Base-by-base conservation (phyloP, 1,139 yeast species). In the Saccharomycopsis hybrid region DNA sequence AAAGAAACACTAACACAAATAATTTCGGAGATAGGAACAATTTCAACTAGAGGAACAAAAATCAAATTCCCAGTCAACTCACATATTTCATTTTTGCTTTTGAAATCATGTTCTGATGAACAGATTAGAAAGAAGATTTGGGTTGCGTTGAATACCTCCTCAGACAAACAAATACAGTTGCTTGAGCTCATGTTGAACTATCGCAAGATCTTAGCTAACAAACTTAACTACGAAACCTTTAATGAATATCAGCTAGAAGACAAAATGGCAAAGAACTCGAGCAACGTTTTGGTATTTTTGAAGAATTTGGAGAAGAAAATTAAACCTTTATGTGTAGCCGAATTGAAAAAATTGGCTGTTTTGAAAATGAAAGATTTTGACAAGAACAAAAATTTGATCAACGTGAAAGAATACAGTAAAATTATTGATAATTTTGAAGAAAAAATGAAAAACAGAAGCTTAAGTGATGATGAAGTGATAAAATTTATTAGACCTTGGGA, bases 201-300 rank as follows among this genome's bases (percentile, higher is more conserved):
- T 55, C 72, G 98, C 53, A 86, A 86, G 3, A 69, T 78, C 3
- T 68, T 94, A 42, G 90, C 98, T 0, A 71, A 73, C 45, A 73
- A 87, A 69, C 72, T 92, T 70, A 95, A 95, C 0, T 78, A 78
- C 61, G 60, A 69, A 25, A 82, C 87, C 43, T 92, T 73, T 66
- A 80, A 94, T 0, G 83, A 84, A 48, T 90, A 92, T 62, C 95
- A 87, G 61, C 70, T 92, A 41, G 82, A 80, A 54, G 95, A 88
- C 56, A 92, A 94, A 63, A 87, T 92, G 96, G 96, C 96, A 11
- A 82, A 82, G 55, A 74, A 68, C 7, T 95, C 97, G 0, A 79
- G 77, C 33, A 82, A 87, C 60, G 98, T 90, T 1, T 65, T 72
- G 56, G 71, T 82, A 5, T 89, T 92, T 57, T 69, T 92, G 51